Evolutionary conservation across 805 yeast genomes (phyloP).

Genomic region (Priceomyces castillae): DNA sequence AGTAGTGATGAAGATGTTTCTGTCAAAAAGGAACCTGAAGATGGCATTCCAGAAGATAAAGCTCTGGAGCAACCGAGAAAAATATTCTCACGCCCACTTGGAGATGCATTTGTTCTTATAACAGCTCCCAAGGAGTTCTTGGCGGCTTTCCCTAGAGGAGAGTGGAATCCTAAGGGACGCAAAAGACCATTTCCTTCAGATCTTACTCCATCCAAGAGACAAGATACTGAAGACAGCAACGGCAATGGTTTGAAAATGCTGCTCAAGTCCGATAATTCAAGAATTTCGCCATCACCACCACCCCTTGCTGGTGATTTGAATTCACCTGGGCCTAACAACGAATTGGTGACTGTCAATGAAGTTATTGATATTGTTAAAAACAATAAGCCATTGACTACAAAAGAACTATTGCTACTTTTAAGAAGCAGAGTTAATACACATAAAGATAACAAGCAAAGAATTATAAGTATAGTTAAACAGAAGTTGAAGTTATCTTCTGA

Average conservation of each 20-base stretch:
- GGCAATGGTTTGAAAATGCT: conserved; percentile 3
- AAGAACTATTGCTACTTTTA: conserved; percentile 58
- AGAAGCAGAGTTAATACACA: conserved; percentile 62
- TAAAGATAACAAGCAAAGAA: conserved; percentile 58
- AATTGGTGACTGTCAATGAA: conserved; percentile 66
- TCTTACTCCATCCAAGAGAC: conserved; percentile 36
- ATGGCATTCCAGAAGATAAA: conserved; percentile 15
- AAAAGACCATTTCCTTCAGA: conserved; percentile 27
- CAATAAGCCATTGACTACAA: conserved; percentile 54
- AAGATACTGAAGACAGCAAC: conserved; percentile 32
- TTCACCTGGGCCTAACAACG: conserved; percentile 36
- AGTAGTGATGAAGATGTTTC: conserved; percentile 46
- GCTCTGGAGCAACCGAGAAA: conserved; percentile 10
- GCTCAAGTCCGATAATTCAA: conserved; percentile 13
- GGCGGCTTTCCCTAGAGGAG: conserved; percentile 69
- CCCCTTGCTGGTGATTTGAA: conserved; percentile 25
- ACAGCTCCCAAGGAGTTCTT: conserved; percentile 63
- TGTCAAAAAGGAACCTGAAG: conserved; percentile 33
- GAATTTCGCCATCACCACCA: conserved; percentile 12
- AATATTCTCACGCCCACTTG: conserved; percentile 25
- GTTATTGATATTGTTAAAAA: conserved; percentile 60
- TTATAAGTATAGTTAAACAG: conserved; percentile 57
- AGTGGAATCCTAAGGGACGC: conserved; percentile 73
- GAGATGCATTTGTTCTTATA: conserved; percentile 50
- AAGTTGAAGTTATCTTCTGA: conserved; percentile 50